Conservation (phyloP, 73 alveolate species). For the Durusdinium trenchii region DNA sequence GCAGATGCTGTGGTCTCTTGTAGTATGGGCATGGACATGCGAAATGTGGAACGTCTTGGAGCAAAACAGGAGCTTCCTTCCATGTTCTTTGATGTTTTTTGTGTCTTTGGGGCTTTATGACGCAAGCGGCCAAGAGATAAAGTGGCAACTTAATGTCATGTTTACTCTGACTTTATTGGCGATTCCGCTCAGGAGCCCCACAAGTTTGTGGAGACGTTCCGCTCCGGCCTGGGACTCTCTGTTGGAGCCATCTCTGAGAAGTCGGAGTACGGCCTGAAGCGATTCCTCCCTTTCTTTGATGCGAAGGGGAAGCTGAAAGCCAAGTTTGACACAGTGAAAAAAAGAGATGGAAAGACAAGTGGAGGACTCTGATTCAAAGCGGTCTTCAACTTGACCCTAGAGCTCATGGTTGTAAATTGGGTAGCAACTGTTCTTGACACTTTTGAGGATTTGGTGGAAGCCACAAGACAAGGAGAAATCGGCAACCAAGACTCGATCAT, state of each 20-base stretch:
- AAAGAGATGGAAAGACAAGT: slow-evolving; percentile 63
- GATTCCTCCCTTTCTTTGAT: slow-evolving; percentile 59
- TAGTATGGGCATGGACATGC: slow-evolving; percentile 95
- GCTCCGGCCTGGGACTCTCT: slow-evolving; percentile 50
- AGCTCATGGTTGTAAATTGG: background rate
- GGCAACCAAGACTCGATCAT: slow-evolving; percentile 81
- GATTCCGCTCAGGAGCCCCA: slow-evolving; percentile 79
- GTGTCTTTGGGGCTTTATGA: too few species aligned
- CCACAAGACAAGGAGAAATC: slow-evolving; percentile 76
- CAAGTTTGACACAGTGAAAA: background rate
- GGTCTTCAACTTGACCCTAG: background rate
- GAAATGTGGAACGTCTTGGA: slow-evolving; percentile 80
- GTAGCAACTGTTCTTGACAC: background rate
- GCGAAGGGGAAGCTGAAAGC: slow-evolving; percentile 25
- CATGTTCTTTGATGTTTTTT: background rate
- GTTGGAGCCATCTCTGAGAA: slow-evolving; percentile 39
- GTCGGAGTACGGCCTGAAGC: slow-evolving; percentile 81
- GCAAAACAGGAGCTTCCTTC: slow-evolving; percentile 43
- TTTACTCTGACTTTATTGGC: too few species aligned
- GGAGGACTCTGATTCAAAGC: background rate
- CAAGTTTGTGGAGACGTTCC: slow-evolving; percentile 81
- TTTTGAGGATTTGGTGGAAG: slow-evolving; percentile 56
- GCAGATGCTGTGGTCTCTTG: slow-evolving; percentile 93
- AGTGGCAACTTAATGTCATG: too few species aligned
- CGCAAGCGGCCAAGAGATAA: too few species aligned